These are phyloP conservation scores for Ostreobium quekettii DNA, from an alignment of 139 green algal species.

Conservation along the genomic window DNA sequence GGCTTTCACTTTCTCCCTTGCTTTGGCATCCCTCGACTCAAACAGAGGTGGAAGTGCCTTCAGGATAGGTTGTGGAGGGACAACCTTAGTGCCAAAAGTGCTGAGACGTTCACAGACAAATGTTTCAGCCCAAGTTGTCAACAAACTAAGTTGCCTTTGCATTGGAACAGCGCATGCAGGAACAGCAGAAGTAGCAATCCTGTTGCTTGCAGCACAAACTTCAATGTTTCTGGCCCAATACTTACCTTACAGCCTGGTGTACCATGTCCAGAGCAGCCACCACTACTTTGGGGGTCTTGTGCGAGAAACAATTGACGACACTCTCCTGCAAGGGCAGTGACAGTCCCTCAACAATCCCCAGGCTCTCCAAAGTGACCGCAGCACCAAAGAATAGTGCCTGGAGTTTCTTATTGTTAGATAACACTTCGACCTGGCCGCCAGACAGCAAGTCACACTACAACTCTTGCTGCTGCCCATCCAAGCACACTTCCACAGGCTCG, in stretches of 20 bases:
- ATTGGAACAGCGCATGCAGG: background rate
- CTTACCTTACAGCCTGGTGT: constrained; percentile 40
- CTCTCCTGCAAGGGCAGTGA: constrained; percentile 47
- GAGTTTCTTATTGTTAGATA: no score
- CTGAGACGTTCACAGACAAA: constrained; percentile 34
- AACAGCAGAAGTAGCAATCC: no score
- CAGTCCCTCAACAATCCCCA: no score
- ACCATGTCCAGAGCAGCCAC: constrained; percentile 63
- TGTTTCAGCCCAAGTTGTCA: no score
- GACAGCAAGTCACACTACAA: no score
- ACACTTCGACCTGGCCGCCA: no score
- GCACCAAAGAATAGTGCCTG: no score
- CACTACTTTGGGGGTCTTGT: constrained; percentile 90
- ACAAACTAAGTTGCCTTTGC: no score
- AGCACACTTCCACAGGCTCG: no score
- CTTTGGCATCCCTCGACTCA: constrained; percentile 75
- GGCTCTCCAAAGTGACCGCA: no score
- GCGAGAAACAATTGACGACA: constrained; percentile 50
- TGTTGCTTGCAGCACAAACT: no score
- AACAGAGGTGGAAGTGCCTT: constrained; percentile 75
- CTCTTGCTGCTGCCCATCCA: no score
- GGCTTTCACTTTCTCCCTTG: constrained; percentile 73
- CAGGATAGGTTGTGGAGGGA: constrained; percentile 76
- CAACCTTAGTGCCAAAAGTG: constrained; percentile 57
- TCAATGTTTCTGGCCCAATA: background rate